Conservation (phyloP, 495 filamentous ascomycete species). For the Cercophora scortea region DNA sequence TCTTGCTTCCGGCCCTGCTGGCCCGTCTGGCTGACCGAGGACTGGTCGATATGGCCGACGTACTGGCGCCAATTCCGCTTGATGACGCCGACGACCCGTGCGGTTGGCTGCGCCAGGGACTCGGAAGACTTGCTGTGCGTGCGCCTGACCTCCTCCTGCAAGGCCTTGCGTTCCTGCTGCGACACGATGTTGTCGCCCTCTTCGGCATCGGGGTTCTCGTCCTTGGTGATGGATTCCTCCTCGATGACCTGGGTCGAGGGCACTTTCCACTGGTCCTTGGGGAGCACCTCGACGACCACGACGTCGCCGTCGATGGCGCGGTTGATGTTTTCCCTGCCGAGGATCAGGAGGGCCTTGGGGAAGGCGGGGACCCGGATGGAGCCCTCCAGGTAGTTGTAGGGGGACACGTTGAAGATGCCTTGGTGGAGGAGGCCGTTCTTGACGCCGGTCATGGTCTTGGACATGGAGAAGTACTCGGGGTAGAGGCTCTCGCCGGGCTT, state of each 20-base stretch:
- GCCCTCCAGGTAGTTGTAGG: constrained; percentile 95
- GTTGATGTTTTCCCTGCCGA: constrained; percentile 96
- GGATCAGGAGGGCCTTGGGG: constrained; percentile 75
- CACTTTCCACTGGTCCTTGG: constrained; percentile 92
- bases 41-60: constrained; percentile 86
- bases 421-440: constrained; percentile 83
- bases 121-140: constrained; percentile 72
- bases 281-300: constrained; percentile 85
- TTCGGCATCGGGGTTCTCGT: constrained; percentile 84
- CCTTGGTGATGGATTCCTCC: constrained; percentile 83
- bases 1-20: constrained; percentile 77
- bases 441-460: constrained; percentile 91
- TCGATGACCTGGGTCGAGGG: constrained; percentile 93
- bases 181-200: constrained; percentile 66
- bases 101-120: constrained; percentile 80
- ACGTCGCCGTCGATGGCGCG: constrained; percentile 83
- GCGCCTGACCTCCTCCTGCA: constrained; percentile 85
- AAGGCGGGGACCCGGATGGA: constrained; percentile 85
- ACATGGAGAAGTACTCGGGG: constrained; percentile 71
- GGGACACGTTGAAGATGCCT: constrained; percentile 89
- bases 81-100: constrained; percentile 82
- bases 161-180: constrained; percentile 72
- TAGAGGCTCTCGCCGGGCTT: constrained; percentile 68
- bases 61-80: constrained; percentile 98
- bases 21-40: constrained; percentile 63